A percentile compares a stretch with the other conserved stretches of the same genome.
phyloP scores from a whole-genome alignment of 495 filamentous ascomycete species.

The Aspergillus nanangensis region DNA sequence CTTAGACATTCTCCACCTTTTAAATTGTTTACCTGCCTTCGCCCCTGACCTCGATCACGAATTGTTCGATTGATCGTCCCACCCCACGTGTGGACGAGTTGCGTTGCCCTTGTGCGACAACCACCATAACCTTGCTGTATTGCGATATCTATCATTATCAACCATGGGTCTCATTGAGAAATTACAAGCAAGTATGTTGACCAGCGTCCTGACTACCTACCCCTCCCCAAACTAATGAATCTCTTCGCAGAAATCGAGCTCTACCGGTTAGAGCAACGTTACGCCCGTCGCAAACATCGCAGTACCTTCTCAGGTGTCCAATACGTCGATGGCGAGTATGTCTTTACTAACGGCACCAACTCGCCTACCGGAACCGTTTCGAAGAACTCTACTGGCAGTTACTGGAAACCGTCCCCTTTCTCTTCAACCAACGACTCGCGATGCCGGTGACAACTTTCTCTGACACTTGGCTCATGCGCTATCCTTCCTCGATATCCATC shows the following conservation, averaged over 20 bases:
- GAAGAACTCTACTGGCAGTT: slow-evolving; percentile 38
- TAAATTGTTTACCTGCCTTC: no score
- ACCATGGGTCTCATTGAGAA: slow-evolving; percentile 55
- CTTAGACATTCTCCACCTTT: no score
- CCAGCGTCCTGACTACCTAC: neutral
- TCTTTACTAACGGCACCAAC: slow-evolving; percentile 48
- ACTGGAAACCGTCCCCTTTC: slow-evolving; percentile 34
- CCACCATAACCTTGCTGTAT: no score
- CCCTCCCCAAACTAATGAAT: slow-evolving; percentile 2
- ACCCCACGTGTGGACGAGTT: no score
- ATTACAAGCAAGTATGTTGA: slow-evolving; percentile 48
- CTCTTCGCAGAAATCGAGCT: slow-evolving; percentile 65
- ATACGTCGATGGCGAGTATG: slow-evolving; percentile 92
- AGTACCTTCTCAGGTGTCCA: slow-evolving; percentile 80
- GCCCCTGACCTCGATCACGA: no score
- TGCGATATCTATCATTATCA: neutral
- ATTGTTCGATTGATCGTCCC: no score
- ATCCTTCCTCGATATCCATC: no score
- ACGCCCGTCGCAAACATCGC: slow-evolving; percentile 81
- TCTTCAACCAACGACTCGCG: slow-evolving; percentile 26
- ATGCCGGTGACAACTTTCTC: slow-evolving; percentile 18
- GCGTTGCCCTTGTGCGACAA: no score
- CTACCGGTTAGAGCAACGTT: slow-evolving; percentile 88
- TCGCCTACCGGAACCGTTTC: slow-evolving; percentile 38
- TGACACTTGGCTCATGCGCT: slow-evolving; percentile 6